These are phyloP conservation scores for Hirschioporus abietinus DNA, from an alignment of 768 basidiomycete species.

Conservation along the genomic window DNA sequence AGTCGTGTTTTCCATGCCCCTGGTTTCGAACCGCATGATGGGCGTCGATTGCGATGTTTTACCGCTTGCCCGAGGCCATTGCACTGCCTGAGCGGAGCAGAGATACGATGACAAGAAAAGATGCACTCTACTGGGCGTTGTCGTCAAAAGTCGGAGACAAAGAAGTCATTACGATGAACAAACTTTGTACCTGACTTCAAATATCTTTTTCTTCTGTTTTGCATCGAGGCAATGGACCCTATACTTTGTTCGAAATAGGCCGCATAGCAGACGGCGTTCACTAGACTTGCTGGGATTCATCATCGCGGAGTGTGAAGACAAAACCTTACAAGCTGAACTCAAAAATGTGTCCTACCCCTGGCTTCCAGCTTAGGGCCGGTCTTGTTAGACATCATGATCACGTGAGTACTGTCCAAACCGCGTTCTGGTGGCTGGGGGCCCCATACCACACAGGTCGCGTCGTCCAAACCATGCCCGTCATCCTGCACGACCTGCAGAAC, in stretches of 20 bases:
- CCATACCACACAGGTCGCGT: not conserved
- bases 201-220: not conserved
- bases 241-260: not conserved
- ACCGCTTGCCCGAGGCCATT: not conserved
- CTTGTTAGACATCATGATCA: not conserved
- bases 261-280: not conserved
- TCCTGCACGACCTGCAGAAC: not conserved
- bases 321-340: not conserved
- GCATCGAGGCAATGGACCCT: not conserved
- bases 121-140: not conserved
- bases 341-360: not conserved
- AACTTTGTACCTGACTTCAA: not conserved
- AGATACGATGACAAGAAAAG: not conserved
- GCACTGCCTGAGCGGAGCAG: not conserved
- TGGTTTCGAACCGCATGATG: not conserved
- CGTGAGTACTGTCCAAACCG: not conserved
- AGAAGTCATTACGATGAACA: not conserved
- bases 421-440: not conserved
- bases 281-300: not conserved
- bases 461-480: not conserved
- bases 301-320: not conserved
- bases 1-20: not conserved
- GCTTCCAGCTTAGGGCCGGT: not conserved
- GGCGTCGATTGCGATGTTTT: not conserved
- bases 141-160: conserved; percentile 1